Percentiles rank a stretch among this genome's conserved stretches.
These are phyloP conservation scores for Agrocybe chaxingu DNA, from an alignment of 768 basidiomycete species.

Conservation along the genomic window DNA sequence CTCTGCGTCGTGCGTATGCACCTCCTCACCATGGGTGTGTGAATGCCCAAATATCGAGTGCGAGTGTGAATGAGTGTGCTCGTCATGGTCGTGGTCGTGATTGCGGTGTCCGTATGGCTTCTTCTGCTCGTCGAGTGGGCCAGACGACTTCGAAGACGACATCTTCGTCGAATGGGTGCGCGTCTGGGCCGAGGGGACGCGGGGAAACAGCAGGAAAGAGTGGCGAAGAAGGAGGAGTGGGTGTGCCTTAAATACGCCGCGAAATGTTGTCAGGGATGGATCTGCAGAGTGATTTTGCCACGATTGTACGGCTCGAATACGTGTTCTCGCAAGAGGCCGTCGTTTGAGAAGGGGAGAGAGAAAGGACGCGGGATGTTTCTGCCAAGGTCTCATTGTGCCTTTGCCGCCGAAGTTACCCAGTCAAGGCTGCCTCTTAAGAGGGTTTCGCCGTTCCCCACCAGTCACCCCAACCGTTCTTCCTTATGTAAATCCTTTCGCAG, in stretches of 20 bases:
- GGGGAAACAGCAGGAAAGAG: constrained; percentile 1
- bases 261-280: constrained; percentile 20
- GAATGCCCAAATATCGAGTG: constrained; percentile 64
- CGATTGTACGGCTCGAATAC: constrained; percentile 18
- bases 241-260: constrained; percentile 6
- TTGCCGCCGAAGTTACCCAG: too few species aligned
- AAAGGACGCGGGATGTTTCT: not conserved
- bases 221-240: constrained; percentile 2
- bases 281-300: constrained; percentile 12
- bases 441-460: too few species aligned
- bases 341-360: not conserved
- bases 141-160: not conserved
- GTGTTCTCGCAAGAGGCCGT: constrained; percentile 9
- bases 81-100: constrained; percentile 30
- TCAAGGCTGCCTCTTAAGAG: too few species aligned
- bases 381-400: too few species aligned
- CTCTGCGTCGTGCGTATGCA: constrained; percentile 59
- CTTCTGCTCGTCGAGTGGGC: constrained; percentile 6
- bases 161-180: constrained; percentile 25
- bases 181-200: constrained; percentile 11
- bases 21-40: constrained; percentile 60
- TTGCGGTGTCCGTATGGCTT: constrained; percentile 22
- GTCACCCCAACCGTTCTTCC: too few species aligned
- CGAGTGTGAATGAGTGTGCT: constrained; percentile 46
- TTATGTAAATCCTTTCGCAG: too few species aligned